phyloP scores from a whole-genome alignment of 441 rosid species.

The Aleurites moluccanus region DNA sequence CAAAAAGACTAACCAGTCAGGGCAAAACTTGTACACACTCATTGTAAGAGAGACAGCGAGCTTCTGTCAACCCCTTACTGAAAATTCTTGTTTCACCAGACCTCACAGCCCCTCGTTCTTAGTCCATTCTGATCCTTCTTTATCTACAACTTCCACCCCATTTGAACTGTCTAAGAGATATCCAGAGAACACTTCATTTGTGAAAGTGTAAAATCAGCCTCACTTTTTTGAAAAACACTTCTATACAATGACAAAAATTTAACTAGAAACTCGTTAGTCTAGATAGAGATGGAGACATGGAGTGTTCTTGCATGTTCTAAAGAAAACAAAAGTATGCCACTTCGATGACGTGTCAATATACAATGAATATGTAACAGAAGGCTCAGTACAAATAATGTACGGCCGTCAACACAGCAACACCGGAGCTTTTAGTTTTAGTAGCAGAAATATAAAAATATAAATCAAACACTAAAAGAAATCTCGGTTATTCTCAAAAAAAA shows the following conservation, averaged over 20 bases:
- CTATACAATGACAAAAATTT: neutral
- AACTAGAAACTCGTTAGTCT: neutral
- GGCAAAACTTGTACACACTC: constrained; percentile 18
- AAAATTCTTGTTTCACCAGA: neutral
- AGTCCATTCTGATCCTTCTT: neutral
- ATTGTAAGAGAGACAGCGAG: neutral
- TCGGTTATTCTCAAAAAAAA: no score
- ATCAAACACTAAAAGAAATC: neutral
- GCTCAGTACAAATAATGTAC: neutral
- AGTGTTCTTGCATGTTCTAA: constrained; percentile 11
- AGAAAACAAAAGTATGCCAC: neutral
- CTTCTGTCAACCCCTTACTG: neutral
- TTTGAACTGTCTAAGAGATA: neutral
- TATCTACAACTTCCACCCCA: neutral
- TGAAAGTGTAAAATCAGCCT: neutral
- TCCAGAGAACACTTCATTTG: neutral
- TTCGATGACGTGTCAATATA: neutral
- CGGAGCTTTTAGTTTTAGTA: neutral
- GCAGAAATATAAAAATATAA: neutral
- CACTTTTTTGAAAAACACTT: neutral
- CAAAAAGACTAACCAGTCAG: constrained; percentile 3
- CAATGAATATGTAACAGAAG: neutral
- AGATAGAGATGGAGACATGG: neutral
- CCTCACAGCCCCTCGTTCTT: no score
- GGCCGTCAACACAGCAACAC: neutral